Base-by-base conservation (phyloP, 1,284 basidiomycete genomes). In the Moniliella sp. region DNA sequence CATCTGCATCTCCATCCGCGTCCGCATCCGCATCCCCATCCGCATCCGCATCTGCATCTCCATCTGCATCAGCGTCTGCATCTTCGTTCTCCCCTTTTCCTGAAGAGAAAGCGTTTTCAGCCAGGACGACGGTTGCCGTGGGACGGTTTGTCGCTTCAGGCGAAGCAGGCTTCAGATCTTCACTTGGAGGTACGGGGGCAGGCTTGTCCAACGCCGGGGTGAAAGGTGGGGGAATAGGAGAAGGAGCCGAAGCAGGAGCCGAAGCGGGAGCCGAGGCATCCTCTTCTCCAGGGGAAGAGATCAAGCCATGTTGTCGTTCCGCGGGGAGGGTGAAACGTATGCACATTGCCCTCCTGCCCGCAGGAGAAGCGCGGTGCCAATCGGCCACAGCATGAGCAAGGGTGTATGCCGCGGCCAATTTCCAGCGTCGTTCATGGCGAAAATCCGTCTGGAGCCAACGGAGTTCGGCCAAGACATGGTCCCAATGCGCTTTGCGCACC, bases 381-480 rank as follows among this genome's bases (percentile, higher is more conserved):
- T 80, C 76, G 8, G 78, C 69, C 9, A 81, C 75, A 29, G 80
- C 73, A 32, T 73, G 73, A 0, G 80, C 80, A n/a, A 94, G 61
- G 37, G 77, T 75, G 54, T 76, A 77, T 0, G 88, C 86, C 12
- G 83, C 59, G 0, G 76, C 75, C 19, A 78, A 64, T 61, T 97
- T 97, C 86, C 86, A 97, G 37, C 72, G 71, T 31, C 80, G 68
- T 57, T 99, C 91, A 61, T 97, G 84, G 5, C 78, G 73, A 49
- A 84, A 94, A 54, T 99, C 91, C 10, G 73, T 73, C 29, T 84
- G 78, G 69, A 99, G 76, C 91, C 88, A 97, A 70, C 78, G 81
- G 82, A 94, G 83, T 64, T 97, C 91, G 40, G 97, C 91, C 56
- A 97, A 64, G 17, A 97, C 65, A 61, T 84, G 80, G 61, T 97